phyloP scores from a whole-genome alignment of 2,329 filamentous ascomycete species.

The Xylaria sp. region DNA sequence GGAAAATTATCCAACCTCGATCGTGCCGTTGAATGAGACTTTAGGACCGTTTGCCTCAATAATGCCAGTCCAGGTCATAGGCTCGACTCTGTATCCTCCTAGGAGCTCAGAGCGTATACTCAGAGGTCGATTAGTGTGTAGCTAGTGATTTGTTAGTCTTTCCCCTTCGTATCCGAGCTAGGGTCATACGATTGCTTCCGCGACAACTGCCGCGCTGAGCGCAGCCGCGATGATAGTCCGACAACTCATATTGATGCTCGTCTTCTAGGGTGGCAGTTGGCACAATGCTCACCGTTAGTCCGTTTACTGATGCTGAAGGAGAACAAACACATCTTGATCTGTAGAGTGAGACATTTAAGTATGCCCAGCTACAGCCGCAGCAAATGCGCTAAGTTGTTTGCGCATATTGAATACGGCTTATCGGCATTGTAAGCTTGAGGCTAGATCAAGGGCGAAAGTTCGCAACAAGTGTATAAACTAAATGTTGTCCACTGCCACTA shows the following conservation, averaged over 20 bases:
- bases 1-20: background rate
- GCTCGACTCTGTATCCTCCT: slow-evolving; percentile 20
- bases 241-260: background rate
- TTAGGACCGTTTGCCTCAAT: slow-evolving; percentile 20
- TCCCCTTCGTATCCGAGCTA: too few relatives aligned
- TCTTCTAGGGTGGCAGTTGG: background rate
- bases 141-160: background rate
- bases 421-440: background rate
- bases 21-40: slow-evolving; percentile 4
- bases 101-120: background rate
- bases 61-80: slow-evolving; percentile 31
- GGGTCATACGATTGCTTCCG: background rate
- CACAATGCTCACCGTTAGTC: background rate
- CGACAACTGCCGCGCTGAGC: background rate
- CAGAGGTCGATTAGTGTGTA: background rate
- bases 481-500: background rate
- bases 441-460: background rate
- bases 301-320: background rate
- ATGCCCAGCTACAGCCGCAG: background rate
- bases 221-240: background rate
- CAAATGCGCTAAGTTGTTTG: background rate
- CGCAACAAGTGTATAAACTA: background rate
- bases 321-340: background rate
- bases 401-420: background rate
- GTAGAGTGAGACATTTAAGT: background rate